Base-by-base conservation (phyloP, 257 asterid species). In the Craterostigma plantagineum region DNA sequence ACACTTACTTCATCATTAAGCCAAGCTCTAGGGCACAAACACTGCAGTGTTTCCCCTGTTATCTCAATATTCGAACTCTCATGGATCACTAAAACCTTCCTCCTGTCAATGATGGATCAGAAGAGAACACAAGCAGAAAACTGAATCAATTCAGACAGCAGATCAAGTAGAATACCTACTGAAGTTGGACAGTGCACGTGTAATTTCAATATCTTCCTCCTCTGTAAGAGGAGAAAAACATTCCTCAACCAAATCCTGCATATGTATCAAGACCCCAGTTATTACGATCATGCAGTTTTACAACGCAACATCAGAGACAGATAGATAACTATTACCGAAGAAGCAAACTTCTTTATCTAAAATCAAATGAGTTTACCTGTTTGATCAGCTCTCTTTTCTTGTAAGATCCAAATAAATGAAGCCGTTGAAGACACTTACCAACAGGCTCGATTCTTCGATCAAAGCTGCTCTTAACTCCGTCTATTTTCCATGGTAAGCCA, bases 1-100 rank as follows among this genome's bases (percentile, higher is more conserved):
- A 30, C 45, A 45, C 27, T 18, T 13, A 83, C 99, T 91, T 90
- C 99, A 54, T 83, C 94, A 61, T 79, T 83, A 66, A 90, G 80
- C 99, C 99, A 90, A 36, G 63, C 73, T 42, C 72, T 53, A 14
- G 75, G 79, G 54, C 54, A 54, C 79, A 90, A 70, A 60, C 99
- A 83, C 70, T 60, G 99, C 46, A 79, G 50, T 41, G 30, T 51
- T 46, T 75, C 84, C 51, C 76, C 95, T 46, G 76, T 68, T 34
- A 83, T 75, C 55, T 78, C 90, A 58, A 90, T 79, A 58, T 74
- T 73, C 11, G 99, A 72, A 48, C 53, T 67, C 33, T 59, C 58
- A 63, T 83, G 98, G 49, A 59, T 51, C 37, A 52, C 92, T 75
- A 90, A 49, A 58, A 68, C 44, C 46, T 40, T 68, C 54, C 69